A percentile compares a stretch with the other conserved stretches of the same genome.
phyloP scores from a whole-genome alignment of 2,329 filamentous ascomycete species.

The Fusarium penzigii region DNA sequence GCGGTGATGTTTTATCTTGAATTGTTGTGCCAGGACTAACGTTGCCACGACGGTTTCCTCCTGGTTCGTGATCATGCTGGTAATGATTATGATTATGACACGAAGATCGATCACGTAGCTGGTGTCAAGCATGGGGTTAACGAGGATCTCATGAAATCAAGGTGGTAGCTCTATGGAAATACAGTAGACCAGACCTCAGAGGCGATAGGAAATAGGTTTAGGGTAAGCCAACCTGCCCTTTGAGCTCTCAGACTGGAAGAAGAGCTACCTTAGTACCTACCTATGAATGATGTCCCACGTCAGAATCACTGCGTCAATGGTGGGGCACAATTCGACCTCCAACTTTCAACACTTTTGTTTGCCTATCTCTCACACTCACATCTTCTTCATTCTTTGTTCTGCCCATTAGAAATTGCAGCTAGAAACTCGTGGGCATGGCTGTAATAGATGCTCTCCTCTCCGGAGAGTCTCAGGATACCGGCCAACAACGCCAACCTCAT shows the following conservation, averaged over 20 bases:
- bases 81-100: too few relatives aligned
- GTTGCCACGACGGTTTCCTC: too few relatives aligned
- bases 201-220: background rate
- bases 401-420: slow-evolving; percentile 1
- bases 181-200: too few relatives aligned
- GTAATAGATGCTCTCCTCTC: slow-evolving; percentile 39
- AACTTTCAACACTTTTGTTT: slow-evolving; percentile 18
- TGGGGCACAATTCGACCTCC: slow-evolving; percentile 23
- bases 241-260: background rate
- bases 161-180: background rate
- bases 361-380: slow-evolving; percentile 1
- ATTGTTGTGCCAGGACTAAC: too few relatives aligned
- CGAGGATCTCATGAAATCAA: too few relatives aligned
- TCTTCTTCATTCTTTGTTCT: slow-evolving; percentile 22
- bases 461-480: slow-evolving; percentile 11
- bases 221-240: background rate
- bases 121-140: too few relatives aligned
- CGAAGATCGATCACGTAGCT: too few relatives aligned
- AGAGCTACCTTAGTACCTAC: background rate
- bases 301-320: slow-evolving; percentile 26
- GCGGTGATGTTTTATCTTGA: background rate
- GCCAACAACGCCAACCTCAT: slow-evolving; percentile 17
- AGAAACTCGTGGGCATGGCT: slow-evolving; percentile 27
- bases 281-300: slow-evolving; percentile 11
- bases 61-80: too few relatives aligned